These are phyloP conservation scores for Candida yuanshanica DNA, from an alignment of 805 yeast species.

Conservation along the genomic window DNA sequence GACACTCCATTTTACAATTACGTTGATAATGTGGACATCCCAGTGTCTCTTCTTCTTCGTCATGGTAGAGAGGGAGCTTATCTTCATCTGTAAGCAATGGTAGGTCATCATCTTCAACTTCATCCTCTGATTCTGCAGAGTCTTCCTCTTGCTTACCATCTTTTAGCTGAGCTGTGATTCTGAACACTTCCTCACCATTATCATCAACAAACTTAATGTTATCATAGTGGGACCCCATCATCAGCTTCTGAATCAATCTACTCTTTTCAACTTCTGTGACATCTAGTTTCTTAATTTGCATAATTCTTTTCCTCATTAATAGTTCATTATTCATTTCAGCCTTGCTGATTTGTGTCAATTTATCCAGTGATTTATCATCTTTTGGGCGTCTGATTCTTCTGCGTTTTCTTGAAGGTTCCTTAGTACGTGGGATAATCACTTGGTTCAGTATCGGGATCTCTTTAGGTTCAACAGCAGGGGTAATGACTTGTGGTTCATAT, in stretches of 20 bases:
- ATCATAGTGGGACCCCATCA: constrained; percentile 63
- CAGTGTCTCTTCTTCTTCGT: constrained; percentile 36
- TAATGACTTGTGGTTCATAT: constrained; percentile 54
- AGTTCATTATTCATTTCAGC: constrained; percentile 19
- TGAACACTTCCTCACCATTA: constrained; percentile 21
- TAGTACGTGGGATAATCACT: constrained; percentile 43
- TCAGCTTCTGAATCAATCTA: constrained; percentile 49
- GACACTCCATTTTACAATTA: constrained; percentile 79
- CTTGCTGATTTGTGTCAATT: constrained; percentile 13
- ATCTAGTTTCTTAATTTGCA: constrained; percentile 26
- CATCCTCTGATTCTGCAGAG: constrained; percentile 13
- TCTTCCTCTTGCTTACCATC: constrained; percentile 13
- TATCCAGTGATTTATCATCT: constrained; percentile 12
- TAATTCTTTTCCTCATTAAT: constrained; percentile 43
- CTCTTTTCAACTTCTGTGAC: constrained; percentile 20
- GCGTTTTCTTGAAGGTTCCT: constrained; percentile 22
- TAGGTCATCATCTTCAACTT: constrained; percentile 12
- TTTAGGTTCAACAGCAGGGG: constrained; percentile 40
- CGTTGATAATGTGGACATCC: constrained; percentile 86
- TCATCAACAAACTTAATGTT: constrained; percentile 32
- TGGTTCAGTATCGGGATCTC: constrained; percentile 46
- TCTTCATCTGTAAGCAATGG: constrained; percentile 43
- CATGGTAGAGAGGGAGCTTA: constrained; percentile 41
- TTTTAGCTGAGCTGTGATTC: constrained; percentile 16
- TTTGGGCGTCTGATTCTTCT: constrained; percentile 5